Conservation (phyloP, 2,329 filamentous ascomycete genomes). For the Microcyclospora pomicola region DNA sequence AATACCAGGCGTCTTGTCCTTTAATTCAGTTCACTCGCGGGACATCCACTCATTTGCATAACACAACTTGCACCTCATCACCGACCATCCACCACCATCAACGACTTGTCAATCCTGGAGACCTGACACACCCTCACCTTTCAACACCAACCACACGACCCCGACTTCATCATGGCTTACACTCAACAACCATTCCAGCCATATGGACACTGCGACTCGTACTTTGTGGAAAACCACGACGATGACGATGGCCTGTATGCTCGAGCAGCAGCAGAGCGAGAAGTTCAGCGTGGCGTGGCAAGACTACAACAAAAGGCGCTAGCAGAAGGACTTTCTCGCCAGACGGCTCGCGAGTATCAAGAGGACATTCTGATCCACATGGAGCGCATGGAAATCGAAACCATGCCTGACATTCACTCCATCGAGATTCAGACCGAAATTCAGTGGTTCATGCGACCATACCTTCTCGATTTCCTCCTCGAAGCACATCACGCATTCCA, state of each 20-base stretch:
- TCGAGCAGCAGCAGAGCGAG: constrained; percentile 52
- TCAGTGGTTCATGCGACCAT: constrained; percentile 98
- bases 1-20: constrained; percentile 24
- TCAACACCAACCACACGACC: constrained; percentile 20
- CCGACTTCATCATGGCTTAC: constrained; percentile 30
- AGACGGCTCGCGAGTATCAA: constrained; percentile 79
- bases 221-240: constrained; percentile 50
- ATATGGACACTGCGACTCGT: constrained; percentile 54
- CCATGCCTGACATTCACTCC: constrained; percentile 85
- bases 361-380: constrained; percentile 92
- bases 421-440: constrained; percentile 99
- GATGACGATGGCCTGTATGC: constrained; percentile 40
- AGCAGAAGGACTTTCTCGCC: constrained; percentile 72
- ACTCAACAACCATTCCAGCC: constrained; percentile 28
- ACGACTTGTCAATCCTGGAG: constrained; percentile 29
- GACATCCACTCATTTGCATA: constrained; percentile 31
- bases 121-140: constrained; percentile 30
- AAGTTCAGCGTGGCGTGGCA: constrained; percentile 64
- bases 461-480: constrained; percentile 93
- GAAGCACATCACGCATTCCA: constrained; percentile 94
- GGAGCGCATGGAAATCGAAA: constrained; percentile 90
- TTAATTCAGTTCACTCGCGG: constrained; percentile 29
- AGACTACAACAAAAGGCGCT: constrained; percentile 77
- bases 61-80: constrained; percentile 8
- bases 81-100: constrained; percentile 16